These are phyloP conservation scores for Ramaria sp. DNA, from an alignment of 768 basidiomycete species.

Conservation along the genomic window DNA sequence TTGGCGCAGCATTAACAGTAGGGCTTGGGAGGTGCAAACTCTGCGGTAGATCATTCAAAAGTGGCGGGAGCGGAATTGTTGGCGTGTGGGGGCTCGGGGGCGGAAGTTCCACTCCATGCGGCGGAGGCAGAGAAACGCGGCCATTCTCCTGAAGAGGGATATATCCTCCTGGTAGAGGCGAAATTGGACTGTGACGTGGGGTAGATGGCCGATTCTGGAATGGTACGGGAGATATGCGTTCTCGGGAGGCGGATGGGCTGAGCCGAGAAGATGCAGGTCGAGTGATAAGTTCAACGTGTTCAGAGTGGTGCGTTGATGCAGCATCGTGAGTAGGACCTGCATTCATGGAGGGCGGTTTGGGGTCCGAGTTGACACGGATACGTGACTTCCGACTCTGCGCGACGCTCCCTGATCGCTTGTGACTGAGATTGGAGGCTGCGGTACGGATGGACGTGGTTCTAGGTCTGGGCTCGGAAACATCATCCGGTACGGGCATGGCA, in stretches of 20 bases:
- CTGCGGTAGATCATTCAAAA: neutral
- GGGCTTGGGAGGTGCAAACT: neutral
- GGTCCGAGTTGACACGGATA: neutral
- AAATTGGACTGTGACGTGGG: neutral
- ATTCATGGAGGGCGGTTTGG: neutral
- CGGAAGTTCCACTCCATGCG: conserved; percentile 2
- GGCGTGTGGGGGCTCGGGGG: neutral
- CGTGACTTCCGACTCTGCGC: neutral
- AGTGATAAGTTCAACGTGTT: neutral
- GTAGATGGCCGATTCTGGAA: neutral
- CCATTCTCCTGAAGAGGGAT: conserved; percentile 5
- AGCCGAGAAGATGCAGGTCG: neutral
- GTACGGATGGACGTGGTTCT: neutral
- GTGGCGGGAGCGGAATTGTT: neutral
- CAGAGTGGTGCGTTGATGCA: neutral
- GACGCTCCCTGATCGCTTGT: neutral
- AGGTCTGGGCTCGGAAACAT: neutral
- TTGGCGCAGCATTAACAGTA: neutral
- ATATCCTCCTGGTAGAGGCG: neutral
- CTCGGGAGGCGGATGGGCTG: neutral
- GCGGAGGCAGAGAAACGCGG: conserved; percentile 1
- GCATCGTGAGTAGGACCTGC: neutral
- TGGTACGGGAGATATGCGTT: neutral
- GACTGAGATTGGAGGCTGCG: neutral
- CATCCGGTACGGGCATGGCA: neutral